phyloP scores from a whole-genome alignment of 169 alveolate genomes.

The Perkinsus marinus region DNA sequence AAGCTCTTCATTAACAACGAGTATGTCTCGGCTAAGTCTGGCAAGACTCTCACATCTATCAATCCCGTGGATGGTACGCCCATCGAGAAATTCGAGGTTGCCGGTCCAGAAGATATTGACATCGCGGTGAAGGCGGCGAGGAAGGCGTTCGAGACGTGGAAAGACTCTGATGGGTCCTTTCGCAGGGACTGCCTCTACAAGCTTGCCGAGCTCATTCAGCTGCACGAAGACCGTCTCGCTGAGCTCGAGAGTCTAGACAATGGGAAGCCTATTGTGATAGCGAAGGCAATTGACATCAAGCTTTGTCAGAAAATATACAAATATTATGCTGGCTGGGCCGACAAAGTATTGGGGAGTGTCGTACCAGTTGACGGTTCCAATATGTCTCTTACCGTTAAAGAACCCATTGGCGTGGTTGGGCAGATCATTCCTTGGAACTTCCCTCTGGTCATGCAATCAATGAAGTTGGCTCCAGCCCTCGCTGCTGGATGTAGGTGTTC shows the following conservation, averaged over 20 bases:
- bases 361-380: conserved; percentile 33
- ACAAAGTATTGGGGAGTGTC: conserved; percentile 44
- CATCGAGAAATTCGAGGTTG: conserved; percentile 36
- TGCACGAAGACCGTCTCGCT: conserved; percentile 55
- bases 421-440: conserved; percentile 75
- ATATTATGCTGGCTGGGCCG: conserved; percentile 59
- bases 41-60: conserved; percentile 20
- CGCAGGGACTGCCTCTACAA: conserved; percentile 39
- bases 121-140: conserved; percentile 62
- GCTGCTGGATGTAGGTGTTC: conserved; percentile 36
- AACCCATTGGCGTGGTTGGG: conserved; percentile 71
- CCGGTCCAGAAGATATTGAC: conserved; percentile 54
- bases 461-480: conserved; percentile 59
- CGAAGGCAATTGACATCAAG: conserved; percentile 37
- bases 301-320: conserved; percentile 30
- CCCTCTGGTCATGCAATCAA: conserved; percentile 56
- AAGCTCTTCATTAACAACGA: conserved; percentile 42
- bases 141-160: conserved; percentile 57
- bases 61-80: conserved; percentile 54
- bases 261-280: conserved; percentile 55
- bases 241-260: conserved; percentile 54
- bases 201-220: conserved; percentile 52
- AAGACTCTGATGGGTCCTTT: conserved; percentile 29
- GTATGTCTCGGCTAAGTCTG: conserved; percentile 33
- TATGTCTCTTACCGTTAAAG: conserved; percentile 42